Evolutionary conservation across 2,329 filamentous ascomycete genomes (phyloP).

Genomic region (Volutella citrinella): DNA sequence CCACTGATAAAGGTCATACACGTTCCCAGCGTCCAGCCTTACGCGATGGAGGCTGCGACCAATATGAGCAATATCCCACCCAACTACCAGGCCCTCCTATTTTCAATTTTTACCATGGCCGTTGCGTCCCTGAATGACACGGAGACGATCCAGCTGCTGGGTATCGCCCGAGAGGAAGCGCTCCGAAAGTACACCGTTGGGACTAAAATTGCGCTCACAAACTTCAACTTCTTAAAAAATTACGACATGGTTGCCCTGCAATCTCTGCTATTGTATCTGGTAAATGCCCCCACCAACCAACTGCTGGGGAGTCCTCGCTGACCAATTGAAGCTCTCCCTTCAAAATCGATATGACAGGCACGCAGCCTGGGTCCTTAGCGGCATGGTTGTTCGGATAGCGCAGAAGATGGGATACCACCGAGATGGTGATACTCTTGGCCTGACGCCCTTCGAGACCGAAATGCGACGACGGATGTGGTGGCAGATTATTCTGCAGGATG

Average conservation of each 20-base stretch:
- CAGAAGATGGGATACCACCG: constrained; percentile 66
- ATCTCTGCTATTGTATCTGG: constrained; percentile 56
- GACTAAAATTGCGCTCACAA: constrained; percentile 47
- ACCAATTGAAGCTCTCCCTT: constrained; percentile 45
- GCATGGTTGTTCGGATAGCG: constrained; percentile 60
- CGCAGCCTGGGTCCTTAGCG: constrained; percentile 59
- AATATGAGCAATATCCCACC: constrained; percentile 53
- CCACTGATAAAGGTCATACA: constrained; percentile 72
- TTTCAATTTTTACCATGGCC: constrained; percentile 63
- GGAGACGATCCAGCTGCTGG: constrained; percentile 54
- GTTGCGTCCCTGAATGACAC: constrained; percentile 51
- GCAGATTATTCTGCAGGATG: constrained; percentile 58
- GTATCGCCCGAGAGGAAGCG: constrained; percentile 47
- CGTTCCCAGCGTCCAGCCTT: constrained; percentile 64
- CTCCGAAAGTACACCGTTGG: constrained; percentile 51
- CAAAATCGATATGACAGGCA: constrained; percentile 58
- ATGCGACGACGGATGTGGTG: constrained; percentile 68
- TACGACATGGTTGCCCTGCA: constrained; percentile 59
- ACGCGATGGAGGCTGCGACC: constrained; percentile 60
- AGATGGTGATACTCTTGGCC: constrained; percentile 54
- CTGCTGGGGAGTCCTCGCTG: constrained; percentile 10
- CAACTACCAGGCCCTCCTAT: constrained; percentile 60
- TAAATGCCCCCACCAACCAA: constrained; percentile 21
- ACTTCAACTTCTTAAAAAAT: constrained; percentile 55
- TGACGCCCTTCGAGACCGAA: constrained; percentile 62